phyloP scores from a whole-genome alignment of 2,329 filamentous ascomycete genomes.

The Madurella fahalii region DNA sequence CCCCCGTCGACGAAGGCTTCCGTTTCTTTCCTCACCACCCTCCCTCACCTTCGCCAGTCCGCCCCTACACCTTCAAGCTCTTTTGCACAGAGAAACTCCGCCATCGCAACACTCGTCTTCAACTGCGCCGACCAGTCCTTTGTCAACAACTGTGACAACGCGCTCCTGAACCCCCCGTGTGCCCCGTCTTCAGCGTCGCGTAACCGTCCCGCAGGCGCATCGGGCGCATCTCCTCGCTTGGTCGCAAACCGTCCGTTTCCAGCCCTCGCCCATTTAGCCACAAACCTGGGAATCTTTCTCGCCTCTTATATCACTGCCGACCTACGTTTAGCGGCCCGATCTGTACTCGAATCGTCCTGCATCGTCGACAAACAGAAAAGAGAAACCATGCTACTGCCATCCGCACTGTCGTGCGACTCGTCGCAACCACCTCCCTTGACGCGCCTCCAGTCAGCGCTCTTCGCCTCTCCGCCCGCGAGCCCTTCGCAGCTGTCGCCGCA shows the following conservation, averaged over 20 bases:
- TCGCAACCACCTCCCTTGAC: conserved; percentile 42
- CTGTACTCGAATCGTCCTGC: not conserved
- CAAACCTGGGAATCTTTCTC: not conserved
- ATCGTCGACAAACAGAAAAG: not conserved
- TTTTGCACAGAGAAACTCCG: not conserved
- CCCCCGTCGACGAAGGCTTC: conserved; percentile 11
- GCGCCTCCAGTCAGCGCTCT: conserved; percentile 46
- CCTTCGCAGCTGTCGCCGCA: conserved; percentile 46
- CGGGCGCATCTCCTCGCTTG: conserved; percentile 13
- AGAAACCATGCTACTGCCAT: conserved; percentile 53
- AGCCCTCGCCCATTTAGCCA: conserved; percentile 10
- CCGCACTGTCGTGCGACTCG: conserved; percentile 54
- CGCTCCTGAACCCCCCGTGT: not conserved
- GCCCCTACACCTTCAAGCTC: conserved; percentile 7
- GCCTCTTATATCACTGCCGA: conserved; percentile 11
- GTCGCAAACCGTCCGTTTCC: conserved; percentile 19
- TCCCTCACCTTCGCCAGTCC: conserved; percentile 15
- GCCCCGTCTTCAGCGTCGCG: conserved; percentile 1
- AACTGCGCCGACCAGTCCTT: not conserved
- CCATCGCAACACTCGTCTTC: not conserved
- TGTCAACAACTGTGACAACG: not conserved
- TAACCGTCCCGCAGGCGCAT: conserved; percentile 5
- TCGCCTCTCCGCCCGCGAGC: conserved; percentile 58
- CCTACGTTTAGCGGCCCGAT: not conserved
- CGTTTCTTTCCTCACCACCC: conserved; percentile 13